These are phyloP conservation scores for Candida sanyaensis DNA, from an alignment of 1,139 yeast genomes.

Conservation along the genomic window DNA sequence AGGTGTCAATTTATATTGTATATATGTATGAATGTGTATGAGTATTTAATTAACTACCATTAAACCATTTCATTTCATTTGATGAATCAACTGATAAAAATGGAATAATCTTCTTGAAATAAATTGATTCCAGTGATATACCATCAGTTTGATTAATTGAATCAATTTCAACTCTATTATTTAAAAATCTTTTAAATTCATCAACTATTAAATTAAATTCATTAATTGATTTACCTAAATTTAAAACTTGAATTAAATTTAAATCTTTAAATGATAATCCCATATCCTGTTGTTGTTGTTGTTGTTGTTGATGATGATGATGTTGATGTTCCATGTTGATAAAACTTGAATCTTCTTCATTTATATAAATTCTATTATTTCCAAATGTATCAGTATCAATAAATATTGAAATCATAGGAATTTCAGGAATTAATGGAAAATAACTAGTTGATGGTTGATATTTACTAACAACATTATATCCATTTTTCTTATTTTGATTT, in stretches of 20 bases:
- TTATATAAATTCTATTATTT: conserved; percentile 28
- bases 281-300: conserved; percentile 14
- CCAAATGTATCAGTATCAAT: conserved; percentile 31
- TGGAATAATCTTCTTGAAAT: conserved; percentile 42
- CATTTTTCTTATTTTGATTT: conserved; percentile 6
- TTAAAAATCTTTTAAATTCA: conserved; percentile 60
- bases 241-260: conserved; percentile 18
- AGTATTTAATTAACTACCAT: conserved; percentile 27
- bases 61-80: conserved; percentile 39
- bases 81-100: conserved; percentile 42
- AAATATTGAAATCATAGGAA: conserved; percentile 40
- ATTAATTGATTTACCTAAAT: conserved; percentile 63
- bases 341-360: conserved; percentile 23
- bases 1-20: no score
- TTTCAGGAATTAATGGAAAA: conserved; percentile 27
- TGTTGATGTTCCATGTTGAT: not conserved
- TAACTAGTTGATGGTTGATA: conserved; percentile 6
- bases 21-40: no score
- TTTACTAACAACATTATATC: not conserved
- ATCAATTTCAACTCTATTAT: conserved; percentile 38
- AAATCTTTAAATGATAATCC: conserved; percentile 2
- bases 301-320: conserved; percentile 18
- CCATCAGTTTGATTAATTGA: conserved; percentile 24
- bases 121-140: conserved; percentile 29
- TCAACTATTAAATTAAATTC: conserved; percentile 62